Percentiles rank a stretch among this genome's conserved stretches.
Evolutionary conservation across 169 alveolate species (phyloP).

Genomic region (Plasmodium ovale): DNA sequence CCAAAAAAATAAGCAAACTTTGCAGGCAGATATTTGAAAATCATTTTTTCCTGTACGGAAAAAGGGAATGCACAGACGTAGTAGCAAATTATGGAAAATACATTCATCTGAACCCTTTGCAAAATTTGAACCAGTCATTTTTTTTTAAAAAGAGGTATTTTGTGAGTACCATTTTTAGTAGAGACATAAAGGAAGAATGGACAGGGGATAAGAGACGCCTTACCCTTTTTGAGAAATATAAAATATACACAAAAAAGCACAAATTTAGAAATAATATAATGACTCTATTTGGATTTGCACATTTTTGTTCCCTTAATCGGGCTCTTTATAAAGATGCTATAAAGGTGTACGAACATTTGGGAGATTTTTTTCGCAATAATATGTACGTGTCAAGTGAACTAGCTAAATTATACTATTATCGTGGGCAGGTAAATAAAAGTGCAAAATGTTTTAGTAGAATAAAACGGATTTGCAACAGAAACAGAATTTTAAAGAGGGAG

Average conservation of each 20-base stretch:
- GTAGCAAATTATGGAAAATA: constrained; percentile 9
- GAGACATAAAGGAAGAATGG: not conserved
- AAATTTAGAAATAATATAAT: constrained; percentile 35
- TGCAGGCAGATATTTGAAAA: constrained; percentile 10
- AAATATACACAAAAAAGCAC: constrained; percentile 14
- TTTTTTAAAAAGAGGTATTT: constrained; percentile 43
- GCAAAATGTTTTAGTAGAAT: constrained; percentile 32
- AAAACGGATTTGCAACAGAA: constrained; percentile 4
- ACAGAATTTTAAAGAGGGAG: constrained; percentile 13
- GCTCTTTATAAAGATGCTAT: constrained; percentile 24
- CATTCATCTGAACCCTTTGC: constrained; percentile 44
- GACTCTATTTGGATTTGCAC: constrained; percentile 67
- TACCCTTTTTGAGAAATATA: constrained; percentile 11
- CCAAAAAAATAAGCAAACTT: constrained; percentile 17
- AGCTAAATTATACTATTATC: constrained; percentile 49
- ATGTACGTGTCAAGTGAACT: constrained; percentile 46
- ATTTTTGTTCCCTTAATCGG: constrained; percentile 49
- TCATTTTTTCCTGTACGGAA: constrained; percentile 17
- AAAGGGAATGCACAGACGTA: not conserved
- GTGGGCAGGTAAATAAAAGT: constrained; percentile 28
- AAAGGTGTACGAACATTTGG: constrained; percentile 17
- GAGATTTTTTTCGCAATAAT: constrained; percentile 4
- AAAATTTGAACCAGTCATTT: constrained; percentile 17
- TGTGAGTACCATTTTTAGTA: constrained; percentile 21
- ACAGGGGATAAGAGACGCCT: not conserved